These are phyloP conservation scores for Cylindrotheca closterium DNA, from an alignment of 108 stramenopile genomes.

Conservation along the genomic window DNA sequence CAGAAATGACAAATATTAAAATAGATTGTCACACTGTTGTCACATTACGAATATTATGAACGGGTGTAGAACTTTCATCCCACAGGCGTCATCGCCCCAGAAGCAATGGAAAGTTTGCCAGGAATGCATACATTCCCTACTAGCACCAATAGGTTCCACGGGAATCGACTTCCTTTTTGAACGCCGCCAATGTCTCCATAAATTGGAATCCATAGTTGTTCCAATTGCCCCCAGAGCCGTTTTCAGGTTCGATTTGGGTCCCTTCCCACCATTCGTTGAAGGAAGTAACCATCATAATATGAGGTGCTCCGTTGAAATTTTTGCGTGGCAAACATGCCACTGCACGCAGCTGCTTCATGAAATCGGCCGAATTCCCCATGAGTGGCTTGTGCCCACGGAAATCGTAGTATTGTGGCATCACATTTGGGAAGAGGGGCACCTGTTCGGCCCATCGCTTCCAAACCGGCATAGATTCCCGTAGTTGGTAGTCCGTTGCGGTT, in stretches of 20 bases:
- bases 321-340: slow-evolving; percentile 28
- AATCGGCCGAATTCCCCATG: slow-evolving; percentile 7
- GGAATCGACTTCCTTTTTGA: slow-evolving; percentile 20
- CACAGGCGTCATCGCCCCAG: too few species aligned
- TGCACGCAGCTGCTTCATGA: slow-evolving; percentile 14
- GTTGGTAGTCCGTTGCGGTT: slow-evolving; percentile 27
- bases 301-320: slow-evolving; percentile 9
- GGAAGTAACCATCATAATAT: slow-evolving; percentile 28
- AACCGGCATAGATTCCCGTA: slow-evolving; percentile 23
- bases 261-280: slow-evolving; percentile 44
- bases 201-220: slow-evolving; percentile 22
- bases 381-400: slow-evolving; percentile 27
- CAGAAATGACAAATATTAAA: too few species aligned
- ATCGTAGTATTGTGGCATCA: slow-evolving; percentile 26
- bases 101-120: too few species aligned
- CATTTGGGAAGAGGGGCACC: slow-evolving; percentile 32
- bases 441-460: slow-evolving; percentile 26
- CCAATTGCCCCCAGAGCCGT: not conserved
- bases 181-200: slow-evolving; percentile 16
- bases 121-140: too few species aligned
- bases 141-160: too few species aligned
- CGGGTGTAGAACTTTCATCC: too few species aligned
- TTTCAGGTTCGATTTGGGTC: slow-evolving; percentile 22
- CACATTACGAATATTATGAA: too few species aligned
- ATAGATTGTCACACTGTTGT: too few species aligned